Conservation (phyloP, 2,329 filamentous ascomycete species). For the Periconia sp. region DNA sequence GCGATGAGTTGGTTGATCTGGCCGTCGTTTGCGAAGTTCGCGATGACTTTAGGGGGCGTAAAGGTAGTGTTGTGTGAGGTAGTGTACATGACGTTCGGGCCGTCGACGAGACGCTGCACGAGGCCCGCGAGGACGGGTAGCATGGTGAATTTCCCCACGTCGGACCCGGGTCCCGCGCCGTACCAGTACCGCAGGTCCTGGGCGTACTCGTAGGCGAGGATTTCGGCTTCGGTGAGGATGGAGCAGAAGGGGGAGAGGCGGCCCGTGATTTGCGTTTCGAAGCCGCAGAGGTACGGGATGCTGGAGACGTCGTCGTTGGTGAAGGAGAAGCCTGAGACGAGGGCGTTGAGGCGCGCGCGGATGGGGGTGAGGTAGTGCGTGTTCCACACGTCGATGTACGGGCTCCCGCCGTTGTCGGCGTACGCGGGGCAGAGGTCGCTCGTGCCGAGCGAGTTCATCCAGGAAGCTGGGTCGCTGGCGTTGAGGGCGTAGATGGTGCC, state of each 20-base stretch:
- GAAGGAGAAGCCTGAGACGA: constrained; percentile 60
- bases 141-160: constrained; percentile 61
- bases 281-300: constrained; percentile 71
- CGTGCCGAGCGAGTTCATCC: constrained; percentile 65
- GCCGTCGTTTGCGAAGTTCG: constrained; percentile 67
- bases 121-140: constrained; percentile 61
- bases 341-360: constrained; percentile 55
- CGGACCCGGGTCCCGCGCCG: constrained; percentile 60
- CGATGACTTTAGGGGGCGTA: constrained; percentile 58
- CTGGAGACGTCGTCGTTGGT: constrained; percentile 56
- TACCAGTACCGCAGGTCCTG: constrained; percentile 72
- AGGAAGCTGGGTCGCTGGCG: constrained; percentile 53
- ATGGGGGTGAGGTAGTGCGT: constrained; percentile 57
- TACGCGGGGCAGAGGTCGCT: constrained; percentile 66
- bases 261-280: constrained; percentile 69
- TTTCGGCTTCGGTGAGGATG: constrained; percentile 63
- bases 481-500: constrained; percentile 63
- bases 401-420: constrained; percentile 55
- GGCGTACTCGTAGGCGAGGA: constrained; percentile 65
- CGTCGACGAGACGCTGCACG: constrained; percentile 55
- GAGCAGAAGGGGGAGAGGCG: constrained; percentile 62
- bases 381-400: constrained; percentile 52
- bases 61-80: constrained; percentile 51
- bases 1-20: constrained; percentile 65
- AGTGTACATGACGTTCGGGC: constrained; percentile 54